phyloP scores from a whole-genome alignment of 495 filamentous ascomycete genomes.

The Annulohypoxylon stygium region DNA sequence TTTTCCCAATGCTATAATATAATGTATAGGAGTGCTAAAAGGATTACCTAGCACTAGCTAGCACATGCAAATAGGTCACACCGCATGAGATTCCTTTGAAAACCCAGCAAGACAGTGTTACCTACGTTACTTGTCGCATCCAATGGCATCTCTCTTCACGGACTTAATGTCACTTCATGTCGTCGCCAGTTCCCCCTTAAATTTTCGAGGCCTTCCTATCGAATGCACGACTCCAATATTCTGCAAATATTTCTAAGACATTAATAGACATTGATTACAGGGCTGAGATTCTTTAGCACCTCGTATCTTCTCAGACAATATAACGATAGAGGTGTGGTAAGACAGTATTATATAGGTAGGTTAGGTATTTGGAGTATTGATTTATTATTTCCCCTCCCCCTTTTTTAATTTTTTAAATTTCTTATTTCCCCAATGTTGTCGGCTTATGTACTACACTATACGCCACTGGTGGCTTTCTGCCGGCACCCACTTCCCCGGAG shows the following conservation, averaged over 20 bases:
- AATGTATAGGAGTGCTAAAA: too few relatives aligned
- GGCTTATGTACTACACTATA: background rate
- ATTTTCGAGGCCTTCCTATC: constrained; percentile 21
- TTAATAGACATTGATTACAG: constrained; percentile 27
- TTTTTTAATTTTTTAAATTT: background rate
- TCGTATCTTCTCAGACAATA: background rate
- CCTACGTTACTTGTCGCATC: constrained; percentile 18
- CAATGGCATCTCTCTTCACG: constrained; percentile 34
- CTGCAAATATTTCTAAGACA: constrained; percentile 40
- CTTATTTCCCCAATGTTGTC: background rate
- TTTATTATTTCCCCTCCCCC: background rate
- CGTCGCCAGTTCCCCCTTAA: constrained; percentile 27
- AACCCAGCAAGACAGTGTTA: constrained; percentile 15
- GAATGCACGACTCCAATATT: constrained; percentile 39
- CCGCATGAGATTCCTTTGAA: constrained; percentile 11
- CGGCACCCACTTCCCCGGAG: constrained; percentile 9
- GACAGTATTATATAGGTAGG: background rate
- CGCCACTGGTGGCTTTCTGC: background rate
- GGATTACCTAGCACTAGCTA: background rate
- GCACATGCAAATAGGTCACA: constrained; percentile 1
- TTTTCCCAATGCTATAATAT: too few relatives aligned
- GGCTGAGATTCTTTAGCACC: constrained; percentile 27
- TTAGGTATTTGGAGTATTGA: background rate
- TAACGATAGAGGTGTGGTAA: background rate
- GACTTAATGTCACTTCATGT: constrained; percentile 31